Conservation (phyloP, 805 yeast genomes). For the Nakazawaea siamensis region DNA sequence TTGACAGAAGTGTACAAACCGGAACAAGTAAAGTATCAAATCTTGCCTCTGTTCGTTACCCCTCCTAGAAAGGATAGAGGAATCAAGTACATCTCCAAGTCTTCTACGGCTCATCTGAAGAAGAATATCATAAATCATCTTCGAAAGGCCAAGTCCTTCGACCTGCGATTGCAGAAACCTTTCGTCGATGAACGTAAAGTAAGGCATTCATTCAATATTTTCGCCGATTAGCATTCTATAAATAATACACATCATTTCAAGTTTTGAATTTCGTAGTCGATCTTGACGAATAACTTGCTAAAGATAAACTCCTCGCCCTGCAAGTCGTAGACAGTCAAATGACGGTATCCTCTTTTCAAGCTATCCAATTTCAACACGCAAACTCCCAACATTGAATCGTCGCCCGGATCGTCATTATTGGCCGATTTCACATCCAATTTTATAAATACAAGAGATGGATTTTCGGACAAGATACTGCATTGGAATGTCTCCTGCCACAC, state of each 20-base stretch:
- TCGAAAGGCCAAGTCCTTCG: slow-evolving; percentile 5
- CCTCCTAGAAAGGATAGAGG: slow-evolving; percentile 7
- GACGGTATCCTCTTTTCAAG: slow-evolving; percentile 74
- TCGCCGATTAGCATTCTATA: too few species aligned
- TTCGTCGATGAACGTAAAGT: slow-evolving; percentile 4
- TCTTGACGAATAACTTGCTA: slow-evolving; percentile 39
- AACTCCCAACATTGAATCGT: slow-evolving; percentile 39
- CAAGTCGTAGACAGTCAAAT: slow-evolving; percentile 64
- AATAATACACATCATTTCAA: too few species aligned
- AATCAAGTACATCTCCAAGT: slow-evolving; percentile 2
- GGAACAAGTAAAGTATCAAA: slow-evolving; percentile 1
- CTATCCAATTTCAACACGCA: slow-evolving; percentile 53
- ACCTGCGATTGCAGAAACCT: slow-evolving; percentile 6
- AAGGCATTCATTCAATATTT: too few species aligned
- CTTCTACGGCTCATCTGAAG: neutral
- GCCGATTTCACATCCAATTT: slow-evolving; percentile 37
- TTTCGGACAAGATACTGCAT: slow-evolving; percentile 28
- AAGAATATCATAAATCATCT: slow-evolving; percentile 1
- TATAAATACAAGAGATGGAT: slow-evolving; percentile 45
- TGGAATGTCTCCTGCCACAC: slow-evolving; percentile 57
- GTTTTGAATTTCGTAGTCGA: slow-evolving; percentile 16
- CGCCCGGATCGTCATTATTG: neutral
- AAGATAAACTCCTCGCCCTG: slow-evolving; percentile 69
- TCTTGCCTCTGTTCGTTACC: slow-evolving; percentile 8
- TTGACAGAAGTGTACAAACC: slow-evolving; percentile 3